These are phyloP conservation scores for Echria macrotheca DNA, from an alignment of 495 filamentous ascomycete genomes.

Conservation along the genomic window DNA sequence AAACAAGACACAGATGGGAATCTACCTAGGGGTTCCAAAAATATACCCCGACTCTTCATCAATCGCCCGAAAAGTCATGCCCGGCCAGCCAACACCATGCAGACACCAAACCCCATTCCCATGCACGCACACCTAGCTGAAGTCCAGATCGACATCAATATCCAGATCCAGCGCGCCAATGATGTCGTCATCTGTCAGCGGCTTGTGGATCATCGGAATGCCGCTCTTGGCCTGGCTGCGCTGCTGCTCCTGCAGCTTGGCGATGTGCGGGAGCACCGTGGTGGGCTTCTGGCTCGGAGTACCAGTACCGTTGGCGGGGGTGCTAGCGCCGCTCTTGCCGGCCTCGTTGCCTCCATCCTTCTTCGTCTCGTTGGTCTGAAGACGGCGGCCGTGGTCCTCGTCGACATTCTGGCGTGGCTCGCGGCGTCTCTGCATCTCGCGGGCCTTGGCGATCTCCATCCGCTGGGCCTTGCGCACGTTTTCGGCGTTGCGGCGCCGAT, in stretches of 20 bases:
- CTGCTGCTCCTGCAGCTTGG: slow-evolving; percentile 52
- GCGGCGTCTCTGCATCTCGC: slow-evolving; percentile 47
- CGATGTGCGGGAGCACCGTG: slow-evolving; percentile 37
- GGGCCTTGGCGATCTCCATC: slow-evolving; percentile 63
- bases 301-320: slow-evolving; percentile 36
- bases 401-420: slow-evolving; percentile 46
- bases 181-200: slow-evolving; percentile 77
- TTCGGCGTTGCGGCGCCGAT: slow-evolving; percentile 73
- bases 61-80: no score
- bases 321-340: slow-evolving; percentile 38
- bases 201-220: slow-evolving; percentile 59
- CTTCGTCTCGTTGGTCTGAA: slow-evolving; percentile 57
- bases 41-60: no score
- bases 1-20: no score
- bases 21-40: no score
- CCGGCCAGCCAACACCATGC: no score
- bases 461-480: slow-evolving; percentile 80
- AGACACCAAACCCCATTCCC: no score
- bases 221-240: slow-evolving; percentile 51
- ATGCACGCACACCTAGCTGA: no score
- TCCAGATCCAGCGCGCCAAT: slow-evolving; percentile 76
- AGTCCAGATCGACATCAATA: slow-evolving; percentile 67
- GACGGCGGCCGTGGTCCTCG: slow-evolving; percentile 55
- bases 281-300: slow-evolving; percentile 28
- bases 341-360: slow-evolving; percentile 46